A percentile compares a stretch with the other conserved stretches of the same genome.
Evolutionary conservation across 2,329 filamentous ascomycete species (phyloP).

Genomic region (Fusarium avenaceum): DNA sequence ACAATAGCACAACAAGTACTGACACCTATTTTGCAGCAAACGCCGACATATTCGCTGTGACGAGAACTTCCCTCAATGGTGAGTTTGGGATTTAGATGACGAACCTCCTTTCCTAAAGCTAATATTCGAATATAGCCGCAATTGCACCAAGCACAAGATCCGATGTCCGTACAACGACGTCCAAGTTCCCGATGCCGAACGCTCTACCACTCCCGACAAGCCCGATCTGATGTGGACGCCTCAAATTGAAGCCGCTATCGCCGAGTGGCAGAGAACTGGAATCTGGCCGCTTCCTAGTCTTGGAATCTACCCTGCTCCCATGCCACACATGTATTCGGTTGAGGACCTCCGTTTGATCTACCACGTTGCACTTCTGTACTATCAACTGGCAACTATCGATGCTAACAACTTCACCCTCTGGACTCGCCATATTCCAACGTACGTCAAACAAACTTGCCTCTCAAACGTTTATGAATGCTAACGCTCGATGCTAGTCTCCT

Average conservation of each 20-base stretch:
- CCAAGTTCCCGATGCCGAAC: constrained; percentile 72
- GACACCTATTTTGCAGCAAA: constrained; percentile 68
- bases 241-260: constrained; percentile 84
- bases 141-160: constrained; percentile 99
- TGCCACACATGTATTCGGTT: constrained; percentile 78
- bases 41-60: constrained; percentile 97
- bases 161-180: constrained; percentile 98
- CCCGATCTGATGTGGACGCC: constrained; percentile 86
- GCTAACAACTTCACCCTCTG: constrained; percentile 90
- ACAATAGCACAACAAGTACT: constrained; percentile 12
- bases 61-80: constrained; percentile 98
- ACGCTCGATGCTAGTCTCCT: constrained; percentile 60
- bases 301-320: constrained; percentile 79
- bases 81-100: constrained; percentile 51
- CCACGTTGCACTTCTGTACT: constrained; percentile 87
- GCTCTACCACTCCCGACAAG: constrained; percentile 72
- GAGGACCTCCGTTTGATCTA: constrained; percentile 91
- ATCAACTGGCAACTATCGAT: constrained; percentile 81
- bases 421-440: constrained; percentile 94
- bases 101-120: constrained; percentile 3
- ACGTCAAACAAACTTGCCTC: constrained; percentile 57
- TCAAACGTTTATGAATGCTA: constrained; percentile 23
- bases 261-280: constrained; percentile 86
- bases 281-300: constrained; percentile 88
- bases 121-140: constrained; percentile 73